phyloP scores from a whole-genome alignment of 768 basidiomycete species.

The Kondoa malvinella region DNA sequence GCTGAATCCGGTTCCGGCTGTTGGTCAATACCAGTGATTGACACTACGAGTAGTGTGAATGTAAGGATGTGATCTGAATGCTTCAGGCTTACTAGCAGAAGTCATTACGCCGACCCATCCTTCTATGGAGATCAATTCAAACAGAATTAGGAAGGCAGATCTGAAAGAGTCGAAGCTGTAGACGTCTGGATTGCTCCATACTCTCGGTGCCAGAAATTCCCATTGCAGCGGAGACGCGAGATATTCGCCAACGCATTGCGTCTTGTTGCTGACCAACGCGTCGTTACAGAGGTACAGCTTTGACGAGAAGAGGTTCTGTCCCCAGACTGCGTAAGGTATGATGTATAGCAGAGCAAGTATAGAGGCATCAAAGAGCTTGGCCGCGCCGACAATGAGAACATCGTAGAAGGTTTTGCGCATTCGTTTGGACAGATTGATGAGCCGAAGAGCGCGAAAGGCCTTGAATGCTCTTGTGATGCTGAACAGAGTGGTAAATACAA shows the following conservation, averaged over 20 bases:
- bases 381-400: slow-evolving; percentile 66
- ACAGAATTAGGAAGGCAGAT: slow-evolving; percentile 69
- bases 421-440: slow-evolving; percentile 73
- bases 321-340: slow-evolving; percentile 54
- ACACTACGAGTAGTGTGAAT: slow-evolving; percentile 33
- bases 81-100: slow-evolving; percentile 32
- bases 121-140: slow-evolving; percentile 88
- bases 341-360: slow-evolving; percentile 57
- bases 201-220: slow-evolving; percentile 55
- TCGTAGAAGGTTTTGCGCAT: slow-evolving; percentile 65
- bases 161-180: slow-evolving; percentile 83
- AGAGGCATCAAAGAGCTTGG: slow-evolving; percentile 73
- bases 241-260: slow-evolving; percentile 60
- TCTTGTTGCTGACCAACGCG: slow-evolving; percentile 38
- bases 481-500: slow-evolving; percentile 33
- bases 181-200: slow-evolving; percentile 74
- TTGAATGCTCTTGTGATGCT: slow-evolving; percentile 66
- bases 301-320: slow-evolving; percentile 78
- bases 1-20: slow-evolving; percentile 59
- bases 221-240: slow-evolving; percentile 42
- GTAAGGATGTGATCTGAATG: neutral
- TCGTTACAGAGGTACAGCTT: slow-evolving; percentile 76
- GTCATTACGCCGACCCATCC: slow-evolving; percentile 93
- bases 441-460: slow-evolving; percentile 66
- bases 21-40: slow-evolving; percentile 49